These are phyloP conservation scores for Aquilaria sinensis DNA, from an alignment of 345 rosid genomes.

Conservation along the genomic window DNA sequence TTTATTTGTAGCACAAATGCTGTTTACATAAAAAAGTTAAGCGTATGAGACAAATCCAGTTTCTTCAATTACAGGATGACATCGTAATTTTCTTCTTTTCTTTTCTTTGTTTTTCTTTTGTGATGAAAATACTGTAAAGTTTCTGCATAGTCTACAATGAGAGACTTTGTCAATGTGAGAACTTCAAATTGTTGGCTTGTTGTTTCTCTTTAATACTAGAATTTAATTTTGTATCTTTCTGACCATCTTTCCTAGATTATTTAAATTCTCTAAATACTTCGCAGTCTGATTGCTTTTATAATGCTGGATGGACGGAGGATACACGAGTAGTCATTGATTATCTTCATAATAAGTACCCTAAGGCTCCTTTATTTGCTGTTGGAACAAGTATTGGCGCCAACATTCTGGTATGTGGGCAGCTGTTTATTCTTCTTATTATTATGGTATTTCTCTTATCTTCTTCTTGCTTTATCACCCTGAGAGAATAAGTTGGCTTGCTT, in stretches of 20 bases:
- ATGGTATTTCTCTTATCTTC: neutral
- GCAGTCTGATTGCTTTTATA: conserved; percentile 92
- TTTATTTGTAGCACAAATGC: neutral
- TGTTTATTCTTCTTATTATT: neutral
- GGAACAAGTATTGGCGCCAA: conserved; percentile 98
- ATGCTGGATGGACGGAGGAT: conserved; percentile 96
- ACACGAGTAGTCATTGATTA: conserved; percentile 39
- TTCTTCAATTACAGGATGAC: no score
- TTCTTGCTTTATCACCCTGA: neutral
- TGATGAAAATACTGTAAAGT: neutral
- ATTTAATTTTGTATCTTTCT: neutral
- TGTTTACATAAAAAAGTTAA: neutral
- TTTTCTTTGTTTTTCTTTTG: neutral
- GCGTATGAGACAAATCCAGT: no score
- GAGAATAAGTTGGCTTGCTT: no score
- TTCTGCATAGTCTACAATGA: neutral
- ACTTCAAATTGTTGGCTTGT: neutral
- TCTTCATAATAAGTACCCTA: conserved; percentile 61
- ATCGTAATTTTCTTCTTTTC: neutral
- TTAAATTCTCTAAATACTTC: neutral
- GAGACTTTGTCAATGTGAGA: neutral
- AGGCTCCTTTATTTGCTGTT: conserved; percentile 77
- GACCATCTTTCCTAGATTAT: neutral
- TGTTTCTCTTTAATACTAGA: neutral
- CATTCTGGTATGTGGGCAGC: conserved; percentile 47